A percentile compares a stretch with the other conserved stretches of the same genome.
Conservation (phyloP, 1,284 basidiomycete species). For the Ceratobasidium sp. region DNA sequence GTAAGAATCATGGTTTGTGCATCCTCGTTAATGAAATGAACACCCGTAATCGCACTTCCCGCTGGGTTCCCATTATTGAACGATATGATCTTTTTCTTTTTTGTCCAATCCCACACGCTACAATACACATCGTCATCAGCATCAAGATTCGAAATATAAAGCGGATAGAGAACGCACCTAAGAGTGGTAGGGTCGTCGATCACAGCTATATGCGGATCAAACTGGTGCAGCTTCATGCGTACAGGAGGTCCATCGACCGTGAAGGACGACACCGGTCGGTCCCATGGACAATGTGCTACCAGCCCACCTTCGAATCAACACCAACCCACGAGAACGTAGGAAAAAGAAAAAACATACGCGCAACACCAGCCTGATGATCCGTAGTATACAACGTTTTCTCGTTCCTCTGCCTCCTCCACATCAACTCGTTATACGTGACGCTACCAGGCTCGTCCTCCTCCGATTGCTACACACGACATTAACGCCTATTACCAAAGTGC, state of each 20-base stretch:
- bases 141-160: not conserved
- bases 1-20: conserved; percentile 92
- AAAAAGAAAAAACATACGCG: conserved; percentile 70
- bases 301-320: conserved; percentile 12
- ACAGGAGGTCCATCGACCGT: conserved; percentile 79
- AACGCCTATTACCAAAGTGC: not conserved
- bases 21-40: conserved; percentile 97
- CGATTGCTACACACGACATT: conserved; percentile 72
- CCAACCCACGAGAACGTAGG: conserved; percentile 2
- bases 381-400: conserved; percentile 85
- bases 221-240: conserved; percentile 91
- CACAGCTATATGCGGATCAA: conserved; percentile 89
- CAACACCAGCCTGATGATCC: conserved; percentile 73
- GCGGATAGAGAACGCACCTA: conserved; percentile 67
- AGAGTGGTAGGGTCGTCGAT: conserved; percentile 91
- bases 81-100: conserved; percentile 78
- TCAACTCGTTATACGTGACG: conserved; percentile 92
- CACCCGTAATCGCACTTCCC: conserved; percentile 86
- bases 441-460: conserved; percentile 97
- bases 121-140: not conserved
- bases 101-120: conserved; percentile 96
- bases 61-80: conserved; percentile 92
- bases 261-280: conserved; percentile 81
- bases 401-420: conserved; percentile 94
- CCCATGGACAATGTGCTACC: conserved; percentile 76